phyloP scores from a whole-genome alignment of 352 stramenopile genomes.

The Globisporangium alternatum region DNA sequence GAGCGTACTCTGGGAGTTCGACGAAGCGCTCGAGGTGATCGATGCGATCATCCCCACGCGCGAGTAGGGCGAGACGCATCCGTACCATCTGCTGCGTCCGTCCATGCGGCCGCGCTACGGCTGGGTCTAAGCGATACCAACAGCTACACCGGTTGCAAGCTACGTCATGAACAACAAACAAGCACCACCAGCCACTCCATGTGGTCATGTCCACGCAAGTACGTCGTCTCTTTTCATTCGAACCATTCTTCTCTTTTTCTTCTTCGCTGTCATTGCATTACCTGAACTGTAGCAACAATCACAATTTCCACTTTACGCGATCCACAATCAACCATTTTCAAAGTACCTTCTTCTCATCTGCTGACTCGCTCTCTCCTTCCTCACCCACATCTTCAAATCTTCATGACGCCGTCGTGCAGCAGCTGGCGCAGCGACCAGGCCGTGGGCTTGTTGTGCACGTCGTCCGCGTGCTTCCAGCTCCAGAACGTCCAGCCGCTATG shows the following conservation, averaged over 20 bases:
- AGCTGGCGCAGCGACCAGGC: constrained; percentile 81
- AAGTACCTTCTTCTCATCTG: not conserved
- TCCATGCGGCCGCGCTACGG: constrained; percentile 27
- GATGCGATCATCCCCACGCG: constrained; percentile 24
- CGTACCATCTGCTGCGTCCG: constrained; percentile 34
- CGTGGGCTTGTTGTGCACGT: constrained; percentile 40
- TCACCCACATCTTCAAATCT: not conserved
- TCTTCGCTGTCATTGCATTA: no score
- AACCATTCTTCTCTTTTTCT: no score
- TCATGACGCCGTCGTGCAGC: constrained; percentile 66
- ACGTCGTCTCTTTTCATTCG: no score
- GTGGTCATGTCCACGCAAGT: no score
- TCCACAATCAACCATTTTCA: not conserved
- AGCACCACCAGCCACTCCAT: not conserved
- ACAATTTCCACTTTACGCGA: no score
- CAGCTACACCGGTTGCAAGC: not conserved
- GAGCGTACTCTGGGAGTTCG: constrained; percentile 21
- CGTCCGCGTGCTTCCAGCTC: constrained; percentile 79
- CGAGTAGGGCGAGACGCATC: constrained; percentile 24
- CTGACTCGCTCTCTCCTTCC: not conserved
- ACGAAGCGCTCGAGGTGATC: constrained; percentile 23
- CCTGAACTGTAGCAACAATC: no score
- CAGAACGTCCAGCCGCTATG: constrained; percentile 87
- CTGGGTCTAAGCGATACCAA: constrained; percentile 29
- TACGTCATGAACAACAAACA: not conserved